Conservation (phyloP, 129 eudicot genomes). For the Helichrysum umbraculigerum region DNA sequence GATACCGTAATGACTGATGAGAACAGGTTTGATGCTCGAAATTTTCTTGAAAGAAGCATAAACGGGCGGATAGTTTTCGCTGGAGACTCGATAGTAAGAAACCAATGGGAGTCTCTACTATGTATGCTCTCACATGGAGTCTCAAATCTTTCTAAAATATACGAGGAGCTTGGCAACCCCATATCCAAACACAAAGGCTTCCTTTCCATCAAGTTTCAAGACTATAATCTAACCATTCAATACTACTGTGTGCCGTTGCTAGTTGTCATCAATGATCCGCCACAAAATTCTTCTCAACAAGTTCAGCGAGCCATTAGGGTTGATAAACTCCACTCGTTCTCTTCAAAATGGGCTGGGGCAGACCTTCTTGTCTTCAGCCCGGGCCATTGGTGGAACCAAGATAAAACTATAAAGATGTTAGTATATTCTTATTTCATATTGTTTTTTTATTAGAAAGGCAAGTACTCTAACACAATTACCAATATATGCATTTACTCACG, state of each 20-base stretch:
- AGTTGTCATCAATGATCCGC: constrained; percentile 57
- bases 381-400: constrained; percentile 96
- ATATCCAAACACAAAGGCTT: constrained; percentile 85
- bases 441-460: too few relatives aligned
- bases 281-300: constrained; percentile 47
- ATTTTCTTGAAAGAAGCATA: constrained; percentile 64
- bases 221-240: constrained; percentile 67
- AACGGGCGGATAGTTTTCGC: constrained; percentile 77
- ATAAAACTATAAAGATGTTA: constrained; percentile 66
- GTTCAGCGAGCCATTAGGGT: constrained; percentile 63
- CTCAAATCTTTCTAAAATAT: constrained; percentile 64
- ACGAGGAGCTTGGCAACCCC: constrained; percentile 68
- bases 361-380: constrained; percentile 68
- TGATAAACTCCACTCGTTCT: constrained; percentile 69
- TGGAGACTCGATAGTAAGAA: constrained; percentile 91
- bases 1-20: background rate
- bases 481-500: too few relatives aligned
- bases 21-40: constrained; percentile 71
- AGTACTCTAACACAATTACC: too few relatives aligned
- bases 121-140: constrained; percentile 87
- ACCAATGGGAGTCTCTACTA: constrained; percentile 91
- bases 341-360: constrained; percentile 68
- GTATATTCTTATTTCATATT: constrained; percentile 20
- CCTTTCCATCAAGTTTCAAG: constrained; percentile 69
- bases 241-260: constrained; percentile 81